Evolutionary conservation across 306 rosid species (phyloP).

Genomic region (cucumber (Cucumis sativus)): DNA sequence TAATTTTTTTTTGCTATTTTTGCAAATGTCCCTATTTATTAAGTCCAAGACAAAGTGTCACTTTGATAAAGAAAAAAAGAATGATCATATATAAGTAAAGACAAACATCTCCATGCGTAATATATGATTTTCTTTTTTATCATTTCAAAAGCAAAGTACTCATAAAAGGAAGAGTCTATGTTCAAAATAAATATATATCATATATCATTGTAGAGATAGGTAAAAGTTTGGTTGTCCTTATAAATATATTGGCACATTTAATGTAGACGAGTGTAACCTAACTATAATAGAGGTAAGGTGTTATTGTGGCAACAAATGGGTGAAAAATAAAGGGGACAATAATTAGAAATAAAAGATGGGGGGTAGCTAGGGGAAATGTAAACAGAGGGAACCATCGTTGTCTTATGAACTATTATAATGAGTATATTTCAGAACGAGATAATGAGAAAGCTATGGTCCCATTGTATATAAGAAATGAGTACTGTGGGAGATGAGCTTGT

Average conservation of each 20-base stretch:
- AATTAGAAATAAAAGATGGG: neutral
- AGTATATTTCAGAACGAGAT: neutral
- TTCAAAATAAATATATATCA: no score
- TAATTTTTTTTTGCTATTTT: no score
- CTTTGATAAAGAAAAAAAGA: no score
- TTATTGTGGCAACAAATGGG: neutral
- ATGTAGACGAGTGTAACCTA: neutral
- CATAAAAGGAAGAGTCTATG: no score
- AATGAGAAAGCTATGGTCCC: neutral
- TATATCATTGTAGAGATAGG: no score
- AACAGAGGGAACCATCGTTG: neutral
- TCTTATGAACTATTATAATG: neutral
- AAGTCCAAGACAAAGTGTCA: no score
- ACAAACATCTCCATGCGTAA: no score
- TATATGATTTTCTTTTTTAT: no score
- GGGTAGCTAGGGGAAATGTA: neutral
- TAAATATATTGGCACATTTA: neutral
- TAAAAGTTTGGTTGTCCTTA: no score
- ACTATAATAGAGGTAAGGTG: neutral
- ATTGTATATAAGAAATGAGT: neutral
- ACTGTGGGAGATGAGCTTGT: neutral
- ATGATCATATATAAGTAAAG: no score
- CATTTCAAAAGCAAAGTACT: no score
- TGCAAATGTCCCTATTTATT: no score
- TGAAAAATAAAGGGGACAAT: neutral